Conservation (phyloP, 352 stramenopile species). For the Phytophthora pini region DNA sequence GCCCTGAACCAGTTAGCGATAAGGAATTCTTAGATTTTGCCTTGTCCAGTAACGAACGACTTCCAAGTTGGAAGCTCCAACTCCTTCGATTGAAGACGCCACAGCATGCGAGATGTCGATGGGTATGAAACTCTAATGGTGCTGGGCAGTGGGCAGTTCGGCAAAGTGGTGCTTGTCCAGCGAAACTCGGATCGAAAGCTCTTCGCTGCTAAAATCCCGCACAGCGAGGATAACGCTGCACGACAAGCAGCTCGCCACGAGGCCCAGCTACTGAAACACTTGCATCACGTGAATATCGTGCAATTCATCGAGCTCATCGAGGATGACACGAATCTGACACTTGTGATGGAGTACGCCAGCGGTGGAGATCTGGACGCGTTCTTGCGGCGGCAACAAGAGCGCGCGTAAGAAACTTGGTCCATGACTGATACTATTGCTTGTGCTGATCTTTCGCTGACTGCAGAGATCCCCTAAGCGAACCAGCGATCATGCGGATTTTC, state of each 20-base stretch:
- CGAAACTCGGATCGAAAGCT: conserved; percentile 39
- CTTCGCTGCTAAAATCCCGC: conserved; percentile 63
- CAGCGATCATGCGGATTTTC: conserved; percentile 72
- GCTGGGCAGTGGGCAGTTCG: conserved; percentile 69
- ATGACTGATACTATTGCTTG: conserved; percentile 1
- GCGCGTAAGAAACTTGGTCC: conserved; percentile 11
- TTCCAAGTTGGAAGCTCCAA: background rate
- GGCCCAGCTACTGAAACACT: conserved; percentile 49
- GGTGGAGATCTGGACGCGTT: conserved; percentile 66
- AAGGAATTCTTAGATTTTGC: conserved; percentile 9
- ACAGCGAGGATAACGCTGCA: conserved; percentile 20
- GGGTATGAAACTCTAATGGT: conserved; percentile 53
- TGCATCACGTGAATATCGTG: conserved; percentile 74
- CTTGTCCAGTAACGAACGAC: conserved; percentile 19
- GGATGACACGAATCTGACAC: conserved; percentile 32
- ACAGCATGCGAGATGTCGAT: conserved; percentile 29
- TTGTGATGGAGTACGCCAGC: conserved; percentile 83
- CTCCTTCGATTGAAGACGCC: conserved; percentile 2
- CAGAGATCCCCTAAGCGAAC: conserved; percentile 41
- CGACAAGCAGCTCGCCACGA: conserved; percentile 37
- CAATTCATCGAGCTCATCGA: conserved; percentile 61
- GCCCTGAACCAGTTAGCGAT: background rate
- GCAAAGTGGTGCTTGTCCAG: conserved; percentile 58
- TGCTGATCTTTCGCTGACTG: conserved; percentile 3
- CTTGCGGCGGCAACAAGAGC: conserved; percentile 36